Percentiles rank a stretch among this genome's conserved stretches.
phyloP scores from a whole-genome alignment of 768 basidiomycete species.

The Agaricus sinodeliciosus region DNA sequence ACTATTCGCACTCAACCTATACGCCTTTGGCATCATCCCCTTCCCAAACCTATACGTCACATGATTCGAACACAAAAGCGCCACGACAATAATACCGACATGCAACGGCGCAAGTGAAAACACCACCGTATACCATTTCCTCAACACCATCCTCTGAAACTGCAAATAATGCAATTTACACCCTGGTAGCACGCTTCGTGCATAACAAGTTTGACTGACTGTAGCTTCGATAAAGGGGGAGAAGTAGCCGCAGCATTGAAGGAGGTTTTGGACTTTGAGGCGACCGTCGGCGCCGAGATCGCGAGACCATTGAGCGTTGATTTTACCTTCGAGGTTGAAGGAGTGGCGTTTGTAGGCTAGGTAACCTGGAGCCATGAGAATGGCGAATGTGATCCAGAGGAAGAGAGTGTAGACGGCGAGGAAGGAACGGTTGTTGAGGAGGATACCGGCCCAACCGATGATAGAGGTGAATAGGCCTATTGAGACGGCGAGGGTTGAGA shows the following conservation, averaged over 20 bases:
- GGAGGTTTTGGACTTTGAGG: conserved; percentile 64
- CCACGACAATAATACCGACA: conserved; percentile 53
- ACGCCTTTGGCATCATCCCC: conserved; percentile 83
- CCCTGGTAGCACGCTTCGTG: conserved; percentile 63
- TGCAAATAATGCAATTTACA: conserved; percentile 62
- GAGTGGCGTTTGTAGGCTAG: conserved; percentile 65
- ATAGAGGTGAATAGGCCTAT: conserved; percentile 58
- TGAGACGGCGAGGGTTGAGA: conserved; percentile 62
- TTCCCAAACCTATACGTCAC: conserved; percentile 85
- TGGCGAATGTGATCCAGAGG: conserved; percentile 66
- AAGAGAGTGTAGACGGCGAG: conserved; percentile 73
- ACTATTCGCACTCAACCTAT: conserved; percentile 63
- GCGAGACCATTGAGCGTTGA: conserved; percentile 73
- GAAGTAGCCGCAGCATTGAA: conserved; percentile 78
- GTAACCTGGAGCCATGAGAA: conserved; percentile 73
- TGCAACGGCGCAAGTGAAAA: conserved; percentile 69
- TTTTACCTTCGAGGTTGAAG: conserved; percentile 79
- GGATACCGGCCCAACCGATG: conserved; percentile 72
- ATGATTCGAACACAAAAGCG: conserved; percentile 72
- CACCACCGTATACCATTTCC: conserved; percentile 57
- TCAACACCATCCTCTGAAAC: conserved; percentile 49
- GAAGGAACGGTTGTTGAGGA: conserved; percentile 81
- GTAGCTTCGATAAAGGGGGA: conserved; percentile 78
- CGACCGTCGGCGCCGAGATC: conserved; percentile 52
- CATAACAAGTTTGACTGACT: conserved; percentile 65